Evolutionary conservation across 192 early-diverging fungal genomes (phyloP), one percentile per base, ranked within the genome.

Genomic region (Coemansia sp.): DNA sequence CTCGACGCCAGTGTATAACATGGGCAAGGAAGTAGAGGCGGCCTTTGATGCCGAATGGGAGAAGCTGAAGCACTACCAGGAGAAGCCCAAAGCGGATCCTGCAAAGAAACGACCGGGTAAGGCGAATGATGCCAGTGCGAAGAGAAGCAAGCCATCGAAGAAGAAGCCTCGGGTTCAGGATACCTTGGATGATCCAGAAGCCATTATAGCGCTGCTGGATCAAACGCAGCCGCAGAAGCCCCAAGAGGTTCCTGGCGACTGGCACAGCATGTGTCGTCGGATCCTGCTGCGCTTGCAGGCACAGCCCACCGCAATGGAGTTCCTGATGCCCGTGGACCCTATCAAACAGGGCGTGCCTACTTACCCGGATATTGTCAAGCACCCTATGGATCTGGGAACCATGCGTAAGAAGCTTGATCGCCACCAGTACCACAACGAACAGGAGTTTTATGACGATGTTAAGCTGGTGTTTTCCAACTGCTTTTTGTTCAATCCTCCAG

Each of bases 351-450:
- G 77, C 15, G 74, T 88, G 28, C 87, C 87, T 0, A 80, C 79
- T 11, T 91, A 91, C 53, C 61, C 59, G 13, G 80, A 83, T 33
- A 54, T 88, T 0, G 81, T 91, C 57, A 87, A 86, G 35, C 15
- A 46, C 0, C 89, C 89, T 0, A 91, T 91, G 83, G 89, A 91
- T 57, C 72, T 91, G 3, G 80, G 84, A 16, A 91, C 88, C 0
- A 79, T 88, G 19, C 68, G 61, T 44, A 71, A 73, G 5, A 83
- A 85, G 31, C 72, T 91, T 3, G 80, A 80, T 5, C 61, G 78
- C n/a, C 59, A 60, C n/a, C 50, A 66, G 18, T 89, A 91, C 66
- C 50, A 28, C 3, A 71, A 35, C 0, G 55, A 81, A 0, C 50
- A 62, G 2, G 78, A 82, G 40, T 73, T 91, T 31, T 53, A 71